Evolutionary conservation across 2,329 filamentous ascomycete genomes (phyloP), one percentile per base, ranked within the genome.

Genomic region (Tetracladium maxilliforme): DNA sequence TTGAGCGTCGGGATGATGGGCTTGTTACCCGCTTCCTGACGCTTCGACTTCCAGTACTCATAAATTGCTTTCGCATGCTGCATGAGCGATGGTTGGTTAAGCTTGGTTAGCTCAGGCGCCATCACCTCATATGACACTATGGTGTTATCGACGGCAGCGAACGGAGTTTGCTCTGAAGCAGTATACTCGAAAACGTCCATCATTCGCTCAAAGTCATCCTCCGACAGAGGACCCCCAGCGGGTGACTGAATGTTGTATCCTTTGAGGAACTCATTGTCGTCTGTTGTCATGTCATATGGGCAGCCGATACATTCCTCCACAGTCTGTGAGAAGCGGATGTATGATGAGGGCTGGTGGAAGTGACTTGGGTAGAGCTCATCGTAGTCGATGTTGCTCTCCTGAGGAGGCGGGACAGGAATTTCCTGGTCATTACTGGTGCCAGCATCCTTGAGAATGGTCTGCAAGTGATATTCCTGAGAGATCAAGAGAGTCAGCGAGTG

Each of bases 301-400:
- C 77, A 80, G 42, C 81, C 80, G 44, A 83, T 77, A 42, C 79
- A 92, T 53, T 98, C 90, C 55, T 98, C 90, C 33, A 98, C 87
- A 4, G 90, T 98, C 38, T 92, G 87, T 35, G 90, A 95, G 57
- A 92, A 95, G 36, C 87, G 83, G 48, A 98, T 93, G 54, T 95
- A 95, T 33, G 86, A 90, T 33, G 76, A 73, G 26, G 90, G 84
- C 50, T 92, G 78, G 42, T 74, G 68, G 54, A 87, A 94, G 30
- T 62, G 59, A 36, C 69, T 71, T 24, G 77, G 70, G 48, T 95
- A 95, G 40, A 94, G 68, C 42, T 77, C 70, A 52, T 92, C 82
- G 74, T 94, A 98, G 52, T 82, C 70, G 52, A 87, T 60, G 36
- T 62, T 56, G 41, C 66, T 72, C 52, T 71, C 59, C 43, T 71